These are phyloP conservation scores for Hygrophila difformis DNA, from an alignment of 257 asterid genomes.

Conservation along the genomic window DNA sequence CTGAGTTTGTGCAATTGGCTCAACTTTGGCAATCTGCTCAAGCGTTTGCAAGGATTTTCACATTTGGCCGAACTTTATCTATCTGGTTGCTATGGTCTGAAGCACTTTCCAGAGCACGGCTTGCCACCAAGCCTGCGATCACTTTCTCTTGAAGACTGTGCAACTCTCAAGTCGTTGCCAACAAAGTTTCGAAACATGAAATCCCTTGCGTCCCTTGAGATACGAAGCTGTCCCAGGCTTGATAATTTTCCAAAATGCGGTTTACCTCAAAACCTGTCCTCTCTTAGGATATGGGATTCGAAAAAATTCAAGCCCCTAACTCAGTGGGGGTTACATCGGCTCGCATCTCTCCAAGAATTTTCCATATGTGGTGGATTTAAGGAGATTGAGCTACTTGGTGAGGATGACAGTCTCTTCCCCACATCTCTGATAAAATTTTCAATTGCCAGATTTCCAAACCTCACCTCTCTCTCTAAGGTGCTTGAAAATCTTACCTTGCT, in stretches of 20 bases:
- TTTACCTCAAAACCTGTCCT: slow-evolving; percentile 42
- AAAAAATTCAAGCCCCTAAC: slow-evolving; percentile 47
- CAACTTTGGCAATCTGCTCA: slow-evolving; percentile 34
- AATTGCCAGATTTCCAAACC: slow-evolving; percentile 49
- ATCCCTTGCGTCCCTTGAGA: slow-evolving; percentile 45
- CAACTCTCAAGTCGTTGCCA: slow-evolving; percentile 44
- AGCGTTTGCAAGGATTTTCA: slow-evolving; percentile 29
- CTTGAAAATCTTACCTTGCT: slow-evolving; percentile 38
- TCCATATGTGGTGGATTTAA: slow-evolving; percentile 66
- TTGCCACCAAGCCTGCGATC: slow-evolving; percentile 47
- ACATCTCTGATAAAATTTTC: slow-evolving; percentile 37
- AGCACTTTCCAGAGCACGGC: slow-evolving; percentile 46
- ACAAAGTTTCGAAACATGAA: slow-evolving; percentile 27
- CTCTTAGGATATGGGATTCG: slow-evolving; percentile 58
- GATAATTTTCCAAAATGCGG: slow-evolving; percentile 37
- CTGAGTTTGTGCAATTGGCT: slow-evolving; percentile 40
- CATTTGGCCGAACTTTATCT: slow-evolving; percentile 41
- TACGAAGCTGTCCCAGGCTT: slow-evolving; percentile 58
- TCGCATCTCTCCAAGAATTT: slow-evolving; percentile 43
- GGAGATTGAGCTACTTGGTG: slow-evolving; percentile 39
- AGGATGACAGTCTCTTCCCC: slow-evolving; percentile 33
- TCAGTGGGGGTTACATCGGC: slow-evolving; percentile 52
- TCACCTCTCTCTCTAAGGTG: slow-evolving; percentile 39
- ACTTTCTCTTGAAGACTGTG: slow-evolving; percentile 50
- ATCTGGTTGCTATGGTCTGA: slow-evolving; percentile 30